phyloP scores from a whole-genome alignment of 75 land plant genomes.

The Sequoia sempervirens region DNA sequence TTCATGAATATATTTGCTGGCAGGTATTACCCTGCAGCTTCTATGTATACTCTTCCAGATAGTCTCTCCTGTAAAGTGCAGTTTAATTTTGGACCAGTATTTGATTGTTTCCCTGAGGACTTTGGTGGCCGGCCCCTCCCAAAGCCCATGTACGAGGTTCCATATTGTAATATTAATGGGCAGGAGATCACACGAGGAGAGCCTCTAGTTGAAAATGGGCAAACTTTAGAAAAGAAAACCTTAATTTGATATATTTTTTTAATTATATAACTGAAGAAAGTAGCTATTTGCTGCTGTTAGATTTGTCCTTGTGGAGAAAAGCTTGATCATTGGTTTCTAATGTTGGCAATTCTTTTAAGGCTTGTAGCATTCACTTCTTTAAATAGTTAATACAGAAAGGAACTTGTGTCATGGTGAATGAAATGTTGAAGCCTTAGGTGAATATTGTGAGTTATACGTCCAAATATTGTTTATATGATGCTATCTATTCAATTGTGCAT shows the following conservation, averaged over 20 bases:
- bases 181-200: conserved; percentile 10
- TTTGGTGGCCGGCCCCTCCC: conserved; percentile 63
- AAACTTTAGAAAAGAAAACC: conserved; percentile 26
- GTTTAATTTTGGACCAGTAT: conserved; percentile 95
- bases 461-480: not conserved
- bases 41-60: conserved; percentile 93
- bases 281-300: not conserved
- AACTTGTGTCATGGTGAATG: not conserved
- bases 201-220: conserved; percentile 35
- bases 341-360: not conserved
- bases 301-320: not conserved
- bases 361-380: not conserved
- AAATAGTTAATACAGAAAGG: not conserved
- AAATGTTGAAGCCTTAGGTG: not conserved
- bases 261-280: not conserved
- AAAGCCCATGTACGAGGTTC: conserved; percentile 71
- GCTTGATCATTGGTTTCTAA: not conserved
- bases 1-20: conserved; percentile 79
- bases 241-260: conserved; percentile 11
- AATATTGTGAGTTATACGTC: not conserved
- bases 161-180: conserved; percentile 56
- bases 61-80: conserved; percentile 75
- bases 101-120: conserved; percentile 65
- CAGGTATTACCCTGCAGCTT: conserved; percentile 94
- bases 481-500: not conserved